Base-by-base conservation (phyloP, 768 basidiomycete species). In the Boletus reticuloceps region DNA sequence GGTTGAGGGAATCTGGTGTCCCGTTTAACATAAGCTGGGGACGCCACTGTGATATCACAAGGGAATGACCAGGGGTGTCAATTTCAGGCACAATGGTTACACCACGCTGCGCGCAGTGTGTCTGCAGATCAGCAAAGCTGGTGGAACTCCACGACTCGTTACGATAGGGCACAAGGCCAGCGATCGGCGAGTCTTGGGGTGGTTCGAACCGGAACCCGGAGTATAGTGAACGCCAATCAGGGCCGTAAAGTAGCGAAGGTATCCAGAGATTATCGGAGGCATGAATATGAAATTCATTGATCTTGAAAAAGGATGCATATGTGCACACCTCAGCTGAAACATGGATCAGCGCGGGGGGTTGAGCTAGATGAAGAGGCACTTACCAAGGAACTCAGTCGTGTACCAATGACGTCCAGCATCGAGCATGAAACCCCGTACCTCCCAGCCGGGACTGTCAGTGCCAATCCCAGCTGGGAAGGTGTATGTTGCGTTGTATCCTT, bases 341-440 rank as follows among this genome's bases (percentile, higher is more conserved):
- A 9, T 17, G 25, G 8, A 17, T 57, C 0, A 31, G 27, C 20
- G 22, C 22, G 13, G n/a, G 20, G 10, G 16, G 20, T 25, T 22
- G 10, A 34, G 25, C 5, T 32, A 11, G 6, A 40, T 19, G 51
- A 49, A 50, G 32, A 40, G 1, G 1, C 4, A 54, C 69, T 53
- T 43, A 72, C 76, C 64, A 16, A 78, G 65, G 54, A 79, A 77
- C 11, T 67, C 65, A 0, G 72, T 64, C 6, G 71, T 62, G 48
- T 74, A 78, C 74, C 75, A 78, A 58, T 79, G 78, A 9, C 77
- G 70, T n/a, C 75, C 78, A 7, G 68, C 72, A 54, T 79, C 78
- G 2, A 78, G 66, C 78, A 78, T 76, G 60, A 78, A 75, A 1
- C 77, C 77, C 36, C 75, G 72, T 3, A 76, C 63, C 47, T 74